These are phyloP conservation scores for Cladophialophora exuberans DNA, from an alignment of 2,329 filamentous ascomycete genomes.

Conservation along the genomic window DNA sequence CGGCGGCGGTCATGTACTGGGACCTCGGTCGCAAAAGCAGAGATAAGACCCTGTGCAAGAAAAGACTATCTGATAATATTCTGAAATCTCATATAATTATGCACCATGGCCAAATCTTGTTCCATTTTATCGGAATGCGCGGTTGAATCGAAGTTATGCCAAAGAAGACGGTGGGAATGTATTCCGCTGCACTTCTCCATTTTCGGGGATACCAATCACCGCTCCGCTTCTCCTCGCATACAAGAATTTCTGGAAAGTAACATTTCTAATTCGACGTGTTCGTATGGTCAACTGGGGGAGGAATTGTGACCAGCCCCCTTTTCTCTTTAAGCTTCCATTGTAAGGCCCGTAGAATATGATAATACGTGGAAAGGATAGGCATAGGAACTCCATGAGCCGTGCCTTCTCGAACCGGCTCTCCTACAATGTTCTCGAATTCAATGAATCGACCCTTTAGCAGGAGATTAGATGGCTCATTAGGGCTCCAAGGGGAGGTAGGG, in stretches of 20 bases:
- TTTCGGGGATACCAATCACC: not conserved
- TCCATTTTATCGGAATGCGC: too few species aligned
- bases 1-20: too few species aligned
- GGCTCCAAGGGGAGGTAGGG: not conserved
- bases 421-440: conserved; percentile 60
- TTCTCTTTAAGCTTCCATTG: conserved; percentile 33
- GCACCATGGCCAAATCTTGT: too few species aligned
- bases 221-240: not conserved
- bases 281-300: not conserved
- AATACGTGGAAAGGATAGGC: conserved; percentile 33
- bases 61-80: too few species aligned
- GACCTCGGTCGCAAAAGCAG: too few species aligned
- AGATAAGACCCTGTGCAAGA: too few species aligned
- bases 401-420: conserved; percentile 59
- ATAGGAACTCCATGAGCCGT: conserved; percentile 48
- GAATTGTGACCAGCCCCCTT: not conserved
- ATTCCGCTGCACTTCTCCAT: too few species aligned
- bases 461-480: conserved; percentile 19
- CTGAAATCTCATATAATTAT: too few species aligned
- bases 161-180: too few species aligned
- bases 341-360: conserved; percentile 33
- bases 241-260: too few species aligned
- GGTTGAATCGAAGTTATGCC: too few species aligned
- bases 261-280: not conserved
- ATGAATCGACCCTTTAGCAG: conserved; percentile 53